Base-by-base conservation (phyloP, 1,139 yeast species). In the Spathaspora sp. region DNA sequence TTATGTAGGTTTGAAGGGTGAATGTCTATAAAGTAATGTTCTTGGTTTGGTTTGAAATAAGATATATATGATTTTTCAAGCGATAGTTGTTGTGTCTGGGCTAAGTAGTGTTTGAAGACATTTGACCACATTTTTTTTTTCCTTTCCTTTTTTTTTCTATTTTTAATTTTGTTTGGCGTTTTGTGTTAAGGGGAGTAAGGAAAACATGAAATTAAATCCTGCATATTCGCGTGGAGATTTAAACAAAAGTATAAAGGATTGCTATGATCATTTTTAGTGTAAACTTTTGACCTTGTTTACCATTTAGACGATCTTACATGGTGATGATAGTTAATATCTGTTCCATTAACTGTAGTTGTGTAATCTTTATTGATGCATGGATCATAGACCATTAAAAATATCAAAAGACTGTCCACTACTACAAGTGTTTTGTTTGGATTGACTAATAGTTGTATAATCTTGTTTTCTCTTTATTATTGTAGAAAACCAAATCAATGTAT, bases 71-170 rank as follows among this genome's bases (percentile, higher is more conserved):
- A 25, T 10, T 25, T 27, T 27, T 4, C 11, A 10, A 27, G 31
- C 31, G 31, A 27, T 27, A 11, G 13, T 27, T 27, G 13, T 8
- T 10, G 9, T 4, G 5, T 27, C 11, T 27, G 10, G 11, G 31
- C 31, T 27, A 27, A 27, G 13, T 8, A 10, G n/a, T 27, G 13
- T 10, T 9, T n/a, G 7, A 31, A n/a, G 17, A 31, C 6, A 13
- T 31, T 31, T 31, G 36, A 31, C 36, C 36, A 31, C 36, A 31
- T 31, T 31, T 31, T 26, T 26, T 31, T 31, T 31, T 20, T 20
- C 23, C 29, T 11, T 26, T 26, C n/a, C 36, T 15, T 15, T 15
- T 31, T 18, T 18, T 7, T 31, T 31, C 18, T 13, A 13, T 13
- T 31, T 13, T 15, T 31, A 13, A 15, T 13, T 31, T 31, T 8